Evolutionary conservation across 805 yeast species (phyloP).

Genomic region (Tetrapisispora phaffii): DNA sequence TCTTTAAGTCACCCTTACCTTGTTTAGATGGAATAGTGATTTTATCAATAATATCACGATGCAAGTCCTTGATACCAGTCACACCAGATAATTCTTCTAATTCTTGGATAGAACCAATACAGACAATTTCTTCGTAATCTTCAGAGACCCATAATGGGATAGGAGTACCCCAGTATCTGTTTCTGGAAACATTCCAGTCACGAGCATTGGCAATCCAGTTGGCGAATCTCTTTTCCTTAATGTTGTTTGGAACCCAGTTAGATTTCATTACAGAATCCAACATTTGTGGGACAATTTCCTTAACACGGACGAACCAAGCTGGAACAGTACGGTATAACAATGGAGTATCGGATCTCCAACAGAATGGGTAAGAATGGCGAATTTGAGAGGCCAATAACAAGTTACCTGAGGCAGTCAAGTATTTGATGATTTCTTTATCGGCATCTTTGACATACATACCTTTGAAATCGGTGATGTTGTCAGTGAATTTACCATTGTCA

Average conservation of each 20-base stretch:
- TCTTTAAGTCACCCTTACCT: conserved; percentile 79
- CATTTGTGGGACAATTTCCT: conserved; percentile 82
- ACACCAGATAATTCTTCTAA: conserved; percentile 77
- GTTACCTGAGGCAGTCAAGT: conserved; percentile 67
- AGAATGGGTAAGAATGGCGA: conserved; percentile 95
- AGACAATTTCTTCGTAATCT: conserved; percentile 84
- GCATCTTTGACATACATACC: conserved; percentile 94
- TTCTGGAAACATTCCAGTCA: conserved; percentile 98
- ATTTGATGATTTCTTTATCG: conserved; percentile 80
- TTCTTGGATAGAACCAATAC: conserved; percentile 86
- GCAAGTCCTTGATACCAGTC: conserved; percentile 74
- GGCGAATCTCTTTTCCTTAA: conserved; percentile 90
- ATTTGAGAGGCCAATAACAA: conserved; percentile 71
- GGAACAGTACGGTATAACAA: conserved; percentile 93
- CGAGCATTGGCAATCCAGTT: conserved; percentile 99
- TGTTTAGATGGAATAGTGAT: conserved; percentile 85
- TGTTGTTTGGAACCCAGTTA: conserved; percentile 86
- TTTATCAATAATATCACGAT: conserved; percentile 85
- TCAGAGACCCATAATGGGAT: conserved; percentile 96
- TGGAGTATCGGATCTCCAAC: conserved; percentile 99
- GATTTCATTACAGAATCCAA: conserved; percentile 75
- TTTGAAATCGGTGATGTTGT: conserved; percentile 59
- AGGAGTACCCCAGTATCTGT: conserved; percentile 99
- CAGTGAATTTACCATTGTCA: conserved; percentile 79
- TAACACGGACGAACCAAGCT: conserved; percentile 94